Evolutionary conservation across 2,329 filamentous ascomycete species (phyloP), one percentile per base, ranked within the genome.

Genomic region (Hypoxylon sp.): DNA sequence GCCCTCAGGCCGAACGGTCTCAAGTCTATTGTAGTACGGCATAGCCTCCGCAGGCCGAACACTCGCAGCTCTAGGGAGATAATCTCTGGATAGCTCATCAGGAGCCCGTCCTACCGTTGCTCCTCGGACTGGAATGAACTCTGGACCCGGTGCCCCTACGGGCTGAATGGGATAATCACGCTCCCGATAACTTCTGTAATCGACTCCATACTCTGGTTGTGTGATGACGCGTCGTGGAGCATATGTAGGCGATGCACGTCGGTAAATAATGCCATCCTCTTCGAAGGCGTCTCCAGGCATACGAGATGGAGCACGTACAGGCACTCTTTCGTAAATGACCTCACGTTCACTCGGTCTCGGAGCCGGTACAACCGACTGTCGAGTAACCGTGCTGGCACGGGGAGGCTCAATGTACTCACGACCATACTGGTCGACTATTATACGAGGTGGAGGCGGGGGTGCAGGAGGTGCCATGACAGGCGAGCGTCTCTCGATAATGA

Each of bases 341-440:
- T 89, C 86, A 23, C 83, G 80, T 30, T 89, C 87, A 14, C 82
- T 78, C 21, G 77, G 75, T 64, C 75, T 72, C 51, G 71, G 60
- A 14, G 82, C 79, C 38, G 85, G 84, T 11, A 85, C 85, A 25
- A 84, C 82, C n/a, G 86, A 88, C 53, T 83, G 84, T 57, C 85
- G 79, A 17, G 80, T 73, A 28, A 82, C 63, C 32, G 77, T 69
- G 17, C 82, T 69, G 21, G 83, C 72, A 51, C 82, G 83, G 9
- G 80, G 73, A 25, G 88, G 86, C 72, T 90, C 87, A 65, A 86
- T 78, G 80, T 94, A 98, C 76, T 93, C 89, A 77, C 93, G 92
- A 43, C 94, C 94, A 79, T 90, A 93, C 68, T 92, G 89, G 79
- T 98, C 94, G 60, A 97, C 84, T 34, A 97, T 85, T 69, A 97